These are phyloP conservation scores for Venturiaceae sp. DNA, from an alignment of 2,329 filamentous ascomycete species.

Conservation along the genomic window DNA sequence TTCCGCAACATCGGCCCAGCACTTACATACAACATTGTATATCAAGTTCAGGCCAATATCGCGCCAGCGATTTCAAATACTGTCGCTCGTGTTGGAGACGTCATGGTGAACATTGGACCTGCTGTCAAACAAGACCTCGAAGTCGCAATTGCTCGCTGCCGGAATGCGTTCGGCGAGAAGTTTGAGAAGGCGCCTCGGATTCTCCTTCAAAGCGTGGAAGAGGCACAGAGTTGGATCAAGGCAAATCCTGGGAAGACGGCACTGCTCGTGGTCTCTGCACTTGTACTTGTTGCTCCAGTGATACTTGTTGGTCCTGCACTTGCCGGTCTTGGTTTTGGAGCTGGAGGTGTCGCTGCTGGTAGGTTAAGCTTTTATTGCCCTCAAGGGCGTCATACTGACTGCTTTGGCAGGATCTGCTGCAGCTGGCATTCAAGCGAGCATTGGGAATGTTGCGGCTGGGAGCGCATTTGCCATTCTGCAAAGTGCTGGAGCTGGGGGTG, in stretches of 20 bases:
- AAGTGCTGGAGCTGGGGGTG: slow-evolving; percentile 5
- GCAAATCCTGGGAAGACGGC: slow-evolving; percentile 22
- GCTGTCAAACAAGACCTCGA: neutral
- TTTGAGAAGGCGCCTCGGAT: neutral
- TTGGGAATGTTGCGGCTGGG: neutral
- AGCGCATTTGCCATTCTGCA: neutral
- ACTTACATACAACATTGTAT: neutral
- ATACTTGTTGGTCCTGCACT: neutral
- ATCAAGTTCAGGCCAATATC: neutral
- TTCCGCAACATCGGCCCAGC: too few relatives aligned
- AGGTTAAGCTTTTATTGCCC: neutral
- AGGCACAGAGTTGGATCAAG: slow-evolving; percentile 20
- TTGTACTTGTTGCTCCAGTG: neutral
- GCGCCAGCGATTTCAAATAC: neutral
- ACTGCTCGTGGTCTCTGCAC: neutral
- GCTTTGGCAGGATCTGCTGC: neutral
- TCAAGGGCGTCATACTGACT: neutral
- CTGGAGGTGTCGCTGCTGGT: neutral
- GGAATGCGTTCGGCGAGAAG: neutral
- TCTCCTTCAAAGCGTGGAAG: neutral
- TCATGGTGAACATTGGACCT: neutral
- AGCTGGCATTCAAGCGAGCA: neutral
- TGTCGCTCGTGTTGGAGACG: neutral
- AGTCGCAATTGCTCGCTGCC: neutral
- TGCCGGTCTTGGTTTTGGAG: neutral